Base-by-base conservation (phyloP, 192 early-diverging fungal species). In the Linnemannia zychae region DNA sequence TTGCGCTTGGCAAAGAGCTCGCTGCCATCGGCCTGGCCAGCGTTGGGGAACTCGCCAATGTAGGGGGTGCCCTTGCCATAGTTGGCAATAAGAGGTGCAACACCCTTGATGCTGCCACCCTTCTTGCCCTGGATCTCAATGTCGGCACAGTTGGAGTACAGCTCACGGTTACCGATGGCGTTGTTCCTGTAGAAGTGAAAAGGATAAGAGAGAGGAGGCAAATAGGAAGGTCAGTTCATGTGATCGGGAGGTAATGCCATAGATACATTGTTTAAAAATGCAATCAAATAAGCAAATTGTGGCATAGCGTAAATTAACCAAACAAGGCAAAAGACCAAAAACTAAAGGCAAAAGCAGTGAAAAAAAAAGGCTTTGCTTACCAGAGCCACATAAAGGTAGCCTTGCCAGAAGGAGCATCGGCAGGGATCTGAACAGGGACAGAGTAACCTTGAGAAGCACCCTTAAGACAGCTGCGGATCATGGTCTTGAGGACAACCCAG, bases 131-230 rank as follows among this genome's bases (percentile, higher is more conserved):
- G 75, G 72, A 94, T 92, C 48, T 81, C 79, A 57, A 94, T 84
- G 49, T 94, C 94, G 47, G 91, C 92, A 57, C 93, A 93, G 88
- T 90, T 93, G 88, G 92, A 91, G 86, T 93, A 94, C 74, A 90
- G 90, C 75, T 93, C 91, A 72, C 93, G 89, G 74, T 90, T 88
- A 9, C 92, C 93, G 38, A 91, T 67, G 18, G 87, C 89, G 46
- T 92, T 94, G 87, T 93, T 91, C 57, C 57, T 63, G 31, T 63
- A n/a, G 57, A 15, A 31, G 20, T 57, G 31, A 28, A 2, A n/a
- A n/a, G n/a, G n/a, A 31, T 11, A 15, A 12, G 3, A 31, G 24
- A 31, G 11, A 31, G 24, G 28, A n/a, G n/a, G n/a, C n/a, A n/a
- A n/a, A 24, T 22, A n/a, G 16, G n/a, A 18, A 4, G 52, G 57